Percentiles rank a stretch among this genome's conserved stretches.
Evolutionary conservation across 2,329 filamentous ascomycete genomes (phyloP).

Genomic region (Onygena corvina): DNA sequence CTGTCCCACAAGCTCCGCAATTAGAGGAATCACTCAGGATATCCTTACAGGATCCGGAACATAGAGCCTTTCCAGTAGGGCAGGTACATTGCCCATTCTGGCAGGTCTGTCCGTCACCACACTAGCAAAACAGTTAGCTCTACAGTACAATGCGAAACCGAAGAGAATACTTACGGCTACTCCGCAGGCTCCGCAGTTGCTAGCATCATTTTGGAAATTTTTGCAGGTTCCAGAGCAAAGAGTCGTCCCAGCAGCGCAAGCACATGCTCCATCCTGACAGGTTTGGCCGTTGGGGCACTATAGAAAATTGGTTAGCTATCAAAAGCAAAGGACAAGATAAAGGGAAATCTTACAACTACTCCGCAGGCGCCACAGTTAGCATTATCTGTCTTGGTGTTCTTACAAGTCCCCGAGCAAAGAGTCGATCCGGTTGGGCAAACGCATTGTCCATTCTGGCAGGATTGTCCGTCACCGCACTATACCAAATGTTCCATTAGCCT

Average conservation of each 20-base stretch:
- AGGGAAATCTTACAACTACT: background rate
- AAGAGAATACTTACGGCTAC: background rate
- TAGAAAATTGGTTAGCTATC: background rate
- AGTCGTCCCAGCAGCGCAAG: background rate
- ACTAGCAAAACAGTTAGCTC: background rate
- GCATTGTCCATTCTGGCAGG: background rate
- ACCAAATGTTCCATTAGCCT: background rate
- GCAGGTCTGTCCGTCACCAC: background rate
- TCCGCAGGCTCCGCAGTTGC: background rate
- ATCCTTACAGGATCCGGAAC: background rate
- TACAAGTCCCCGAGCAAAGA: background rate
- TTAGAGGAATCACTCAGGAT: background rate
- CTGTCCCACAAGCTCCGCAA: background rate
- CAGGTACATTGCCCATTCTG: background rate
- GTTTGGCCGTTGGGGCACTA: background rate
- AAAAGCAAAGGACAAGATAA: no score
- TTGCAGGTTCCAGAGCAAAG: background rate
- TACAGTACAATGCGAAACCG: no score
- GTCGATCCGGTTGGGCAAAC: background rate
- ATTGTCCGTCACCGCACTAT: background rate
- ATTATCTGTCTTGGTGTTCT: background rate
- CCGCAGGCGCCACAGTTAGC: background rate
- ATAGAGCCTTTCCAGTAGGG: background rate
- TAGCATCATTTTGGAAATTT: background rate
- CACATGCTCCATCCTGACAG: background rate